These are phyloP conservation scores for Earliella scabrosa DNA, from an alignment of 1,284 basidiomycete species.

Conservation along the genomic window DNA sequence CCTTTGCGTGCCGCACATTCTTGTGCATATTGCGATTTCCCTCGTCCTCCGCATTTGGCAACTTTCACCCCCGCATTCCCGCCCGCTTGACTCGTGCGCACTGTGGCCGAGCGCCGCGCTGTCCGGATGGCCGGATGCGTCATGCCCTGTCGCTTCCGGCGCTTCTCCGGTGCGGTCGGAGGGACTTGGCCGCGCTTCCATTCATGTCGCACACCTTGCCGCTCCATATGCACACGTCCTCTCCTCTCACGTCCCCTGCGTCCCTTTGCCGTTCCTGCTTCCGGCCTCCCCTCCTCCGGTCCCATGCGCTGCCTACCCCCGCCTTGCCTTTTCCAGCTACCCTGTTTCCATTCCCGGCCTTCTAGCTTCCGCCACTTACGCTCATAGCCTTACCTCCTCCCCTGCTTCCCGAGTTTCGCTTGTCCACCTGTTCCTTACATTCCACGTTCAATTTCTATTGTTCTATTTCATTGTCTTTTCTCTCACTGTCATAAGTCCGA, in stretches of 20 bases:
- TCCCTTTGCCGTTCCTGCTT: slow-evolving; percentile 5
- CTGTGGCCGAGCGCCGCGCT: slow-evolving; percentile 7
- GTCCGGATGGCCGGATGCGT: slow-evolving; percentile 8
- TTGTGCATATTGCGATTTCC: slow-evolving; percentile 9
- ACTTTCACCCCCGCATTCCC: neutral
- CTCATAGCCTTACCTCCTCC: no score
- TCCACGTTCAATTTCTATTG: neutral
- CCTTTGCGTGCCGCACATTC: slow-evolving; percentile 1
- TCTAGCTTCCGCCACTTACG: slow-evolving; percentile 2
- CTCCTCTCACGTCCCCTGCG: slow-evolving; percentile 2
- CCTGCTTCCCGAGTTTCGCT: neutral
- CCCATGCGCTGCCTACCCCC: neutral
- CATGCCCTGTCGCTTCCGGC: slow-evolving; percentile 5
- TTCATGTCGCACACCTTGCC: slow-evolving; percentile 12
- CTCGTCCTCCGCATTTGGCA: neutral
- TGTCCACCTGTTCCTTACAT: neutral
- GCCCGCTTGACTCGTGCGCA: neutral
- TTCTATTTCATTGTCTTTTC: neutral
- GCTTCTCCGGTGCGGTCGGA: slow-evolving; percentile 19
- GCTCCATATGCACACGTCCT: slow-evolving; percentile 3
- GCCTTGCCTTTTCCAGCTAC: neutral
- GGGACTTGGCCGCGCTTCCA: slow-evolving; percentile 9
- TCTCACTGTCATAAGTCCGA: neutral
- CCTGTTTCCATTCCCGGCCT: slow-evolving; percentile 3
- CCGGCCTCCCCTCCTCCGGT: slow-evolving; percentile 18